Evolutionary conservation across 768 basidiomycete genomes (phyloP), one percentile per base, ranked within the genome.

Genomic region (Ramaria sp.): DNA sequence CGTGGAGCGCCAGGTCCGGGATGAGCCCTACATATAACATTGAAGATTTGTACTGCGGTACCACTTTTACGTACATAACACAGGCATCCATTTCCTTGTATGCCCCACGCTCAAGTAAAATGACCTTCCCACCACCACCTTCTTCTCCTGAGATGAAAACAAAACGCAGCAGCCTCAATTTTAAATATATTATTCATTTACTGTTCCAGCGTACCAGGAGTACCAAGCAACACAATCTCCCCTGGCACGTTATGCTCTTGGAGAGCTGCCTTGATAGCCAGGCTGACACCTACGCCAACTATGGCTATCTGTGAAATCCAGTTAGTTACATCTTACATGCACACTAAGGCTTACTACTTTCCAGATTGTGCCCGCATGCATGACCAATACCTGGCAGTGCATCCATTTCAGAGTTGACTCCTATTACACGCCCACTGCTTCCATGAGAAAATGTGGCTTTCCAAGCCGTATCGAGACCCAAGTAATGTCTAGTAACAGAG

Each of bases 1-100:
- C 60, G 56, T 8, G 57, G 38, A 5, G 61, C 56, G 20, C 66
- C 63, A 13, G 64, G 32, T 39, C 55, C 61, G 41, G 66, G 59
- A 58, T 59, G 63, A 20, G 12, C 41, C 62, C 45, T 55, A 22
- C 7, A 52, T 13, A 24, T 41, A 28, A 5, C 34, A 37, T 12
- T 41, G 15, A 42, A 56, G 55, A 22, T 22, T 25, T 27, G 13
- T 15, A 15, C 18, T n/a, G 5, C 20, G 22, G 3, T 3, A 63
- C 73, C 57, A 82, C 22, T 10, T 41, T 34, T 13, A 41, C 16
- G 45, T 12, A 47, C 88, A 89, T 88, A 55, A 90, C 67, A 62
- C 89, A 88, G 5, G 45, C 53, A 20, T 64, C 62, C 64, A 68
- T 66, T 8, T 61, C 60, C 44, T 66, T 60, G 58, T 69, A 69